Evolutionary conservation across 148 eudicot genomes (phyloP), one percentile per base, ranked within the genome.

Genomic region (Limonium bicolor): DNA sequence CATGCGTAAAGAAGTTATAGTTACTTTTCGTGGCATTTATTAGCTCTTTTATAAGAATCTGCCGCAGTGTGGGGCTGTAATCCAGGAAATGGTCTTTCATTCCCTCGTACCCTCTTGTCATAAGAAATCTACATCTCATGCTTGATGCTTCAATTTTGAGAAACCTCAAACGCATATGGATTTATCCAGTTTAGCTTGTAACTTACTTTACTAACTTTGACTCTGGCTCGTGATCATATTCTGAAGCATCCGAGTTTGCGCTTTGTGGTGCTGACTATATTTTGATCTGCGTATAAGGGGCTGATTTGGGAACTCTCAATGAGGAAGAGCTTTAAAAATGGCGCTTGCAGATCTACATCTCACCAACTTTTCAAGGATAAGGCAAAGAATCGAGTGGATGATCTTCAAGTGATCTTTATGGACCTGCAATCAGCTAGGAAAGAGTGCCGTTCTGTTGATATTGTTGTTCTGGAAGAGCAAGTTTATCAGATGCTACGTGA

Each of bases 351-450:
- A 55, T 62, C 82, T 18, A 71, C 76, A 50, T 74, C 78, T 44
- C 93, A 84, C 67, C 83, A 63, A 60, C 55, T 77, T 65, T 80
- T 84, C 50, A 90, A 90, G 70, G 97, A 84, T 42, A 74, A 66
- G 59, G 99, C 93, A 34, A 90, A 85, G 67, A 85, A 76, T 32
- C 69, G 95, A 11, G 99, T 90, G 55, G 87, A 90, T 67, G 97
- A 90, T 73, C 93, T 90, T 3, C 95, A 90, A 59, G 81, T 72
- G 30, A 63, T 90, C 55, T 80, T 90, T 51, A 60, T 68, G 7
- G 80, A 85, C 65, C 72, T 90, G 17, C 95, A 90, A 46, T 78
- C 82, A 0, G 95, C 95, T 3, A 72, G 82, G 63, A 78, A 78
- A 60, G 99, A 90, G 47, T 84, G 87, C 42, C 87, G 93, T 15